Evolutionary conservation across 2,329 filamentous ascomycete genomes (phyloP).

Genomic region (Claviceps digitariae): DNA sequence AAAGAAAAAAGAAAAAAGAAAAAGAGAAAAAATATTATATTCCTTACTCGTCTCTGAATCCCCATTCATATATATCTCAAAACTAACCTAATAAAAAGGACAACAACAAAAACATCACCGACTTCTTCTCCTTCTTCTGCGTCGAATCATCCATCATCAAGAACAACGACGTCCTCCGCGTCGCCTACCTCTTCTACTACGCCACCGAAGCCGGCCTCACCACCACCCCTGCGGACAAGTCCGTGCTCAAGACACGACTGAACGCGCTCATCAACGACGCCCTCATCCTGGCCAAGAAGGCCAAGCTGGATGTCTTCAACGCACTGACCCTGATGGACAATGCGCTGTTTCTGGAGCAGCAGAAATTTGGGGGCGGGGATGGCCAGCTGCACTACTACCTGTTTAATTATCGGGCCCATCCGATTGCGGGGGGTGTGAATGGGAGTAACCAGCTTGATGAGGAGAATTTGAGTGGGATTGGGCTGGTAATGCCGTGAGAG

Average conservation of each 20-base stretch:
- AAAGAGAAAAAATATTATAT: no score
- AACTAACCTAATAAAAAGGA: conserved; percentile 20
- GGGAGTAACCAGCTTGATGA: conserved; percentile 64
- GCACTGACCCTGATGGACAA: conserved; percentile 91
- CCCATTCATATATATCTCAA: background rate
- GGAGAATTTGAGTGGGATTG: conserved; percentile 70
- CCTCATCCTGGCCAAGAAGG: conserved; percentile 71
- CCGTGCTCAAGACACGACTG: conserved; percentile 61
- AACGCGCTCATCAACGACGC: conserved; percentile 73
- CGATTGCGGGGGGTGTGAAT: conserved; percentile 77
- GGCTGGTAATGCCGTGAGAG: conserved; percentile 59
- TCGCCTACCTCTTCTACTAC: conserved; percentile 97
- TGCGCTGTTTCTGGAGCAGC: conserved; percentile 78
- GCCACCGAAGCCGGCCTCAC: conserved; percentile 67
- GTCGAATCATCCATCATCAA: conserved; percentile 88
- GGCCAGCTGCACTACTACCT: conserved; percentile 94
- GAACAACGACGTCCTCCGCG: conserved; percentile 64
- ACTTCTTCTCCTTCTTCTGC: conserved; percentile 95
- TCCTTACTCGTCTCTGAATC: no score
- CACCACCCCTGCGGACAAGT: conserved; percentile 35
- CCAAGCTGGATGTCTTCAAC: conserved; percentile 92
- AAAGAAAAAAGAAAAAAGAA: no score
- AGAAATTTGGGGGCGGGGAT: conserved; percentile 90
- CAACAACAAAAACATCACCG: conserved; percentile 68
- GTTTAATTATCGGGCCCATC: conserved; percentile 86